A percentile compares a stretch with the other conserved stretches of the same genome.
phyloP scores from a whole-genome alignment of 352 stramenopile species.

The Halophytophthora polymorphica region DNA sequence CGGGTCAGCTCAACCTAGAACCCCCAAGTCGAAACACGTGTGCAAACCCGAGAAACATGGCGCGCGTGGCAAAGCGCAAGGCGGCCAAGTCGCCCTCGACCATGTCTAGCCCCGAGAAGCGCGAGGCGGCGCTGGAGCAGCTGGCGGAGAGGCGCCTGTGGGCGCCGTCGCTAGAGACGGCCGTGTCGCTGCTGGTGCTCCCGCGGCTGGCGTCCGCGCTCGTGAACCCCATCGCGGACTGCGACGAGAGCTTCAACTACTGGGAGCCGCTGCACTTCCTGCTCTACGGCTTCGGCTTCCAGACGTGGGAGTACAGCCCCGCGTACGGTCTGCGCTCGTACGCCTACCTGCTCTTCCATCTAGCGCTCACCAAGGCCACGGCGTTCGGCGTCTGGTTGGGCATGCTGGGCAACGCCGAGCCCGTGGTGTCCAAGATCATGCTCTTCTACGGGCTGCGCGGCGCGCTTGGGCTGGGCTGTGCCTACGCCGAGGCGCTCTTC shows the following conservation, averaged over 20 bases:
- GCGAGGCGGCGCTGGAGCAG: slow-evolving; percentile 4
- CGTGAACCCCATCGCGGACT: slow-evolving; percentile 91
- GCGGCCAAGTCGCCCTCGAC: no score
- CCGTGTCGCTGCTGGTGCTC: slow-evolving; percentile 61
- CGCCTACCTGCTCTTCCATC: slow-evolving; percentile 85
- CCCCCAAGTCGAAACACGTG: no score
- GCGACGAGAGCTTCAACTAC: slow-evolving; percentile 99
- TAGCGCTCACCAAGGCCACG: slow-evolving; percentile 43
- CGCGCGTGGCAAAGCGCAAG: neutral
- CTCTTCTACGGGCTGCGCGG: slow-evolving; percentile 91
- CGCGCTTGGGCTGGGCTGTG: slow-evolving; percentile 68
- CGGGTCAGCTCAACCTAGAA: no score
- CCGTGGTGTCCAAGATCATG: slow-evolving; percentile 55
- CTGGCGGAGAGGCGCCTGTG: slow-evolving; percentile 45
- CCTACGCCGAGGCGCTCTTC: slow-evolving; percentile 86
- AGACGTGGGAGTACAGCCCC: slow-evolving; percentile 91
- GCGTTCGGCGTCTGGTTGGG: slow-evolving; percentile 36
- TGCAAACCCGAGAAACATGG: no score
- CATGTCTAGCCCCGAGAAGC: neutral
- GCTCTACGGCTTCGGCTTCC: slow-evolving; percentile 89
- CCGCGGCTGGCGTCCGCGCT: slow-evolving; percentile 58
- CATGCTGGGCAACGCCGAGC: slow-evolving; percentile 12
- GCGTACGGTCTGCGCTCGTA: slow-evolving; percentile 96
- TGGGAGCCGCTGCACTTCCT: slow-evolving; percentile 99
- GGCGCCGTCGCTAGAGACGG: slow-evolving; percentile 54